Evolutionary conservation across 768 basidiomycete species (phyloP), one percentile per base, ranked within the genome.

Genomic region (Leccinum fibrillosum): DNA sequence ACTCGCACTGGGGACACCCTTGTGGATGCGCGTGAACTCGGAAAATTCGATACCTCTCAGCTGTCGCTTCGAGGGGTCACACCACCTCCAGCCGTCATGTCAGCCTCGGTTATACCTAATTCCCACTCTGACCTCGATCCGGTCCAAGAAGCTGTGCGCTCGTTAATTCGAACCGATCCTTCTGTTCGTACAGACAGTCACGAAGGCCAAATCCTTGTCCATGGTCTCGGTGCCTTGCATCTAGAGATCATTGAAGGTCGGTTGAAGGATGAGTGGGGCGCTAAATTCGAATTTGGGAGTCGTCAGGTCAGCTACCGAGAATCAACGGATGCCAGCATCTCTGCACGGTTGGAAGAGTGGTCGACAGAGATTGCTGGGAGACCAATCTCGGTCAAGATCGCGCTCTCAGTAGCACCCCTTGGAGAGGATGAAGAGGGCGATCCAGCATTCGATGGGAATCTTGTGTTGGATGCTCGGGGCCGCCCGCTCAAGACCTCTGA

Each of bases 1-100:
- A 94, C 92, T 19, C 85, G 91, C 39, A 94, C 92, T 13, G 92
- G 92, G 25, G 93, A 94, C 64, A 94, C 93, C 0, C 80, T 94
- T 25, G 79, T 89, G 21, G 82, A 87, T 21, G 64, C 76, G 5
- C 75, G 71, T n/a, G 74, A 73, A 7, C 62, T 78, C n/a, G 67
- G 72, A 25, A 69, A 64, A 23, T 66, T 66, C 32, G 64, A 66
- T 45, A 66, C 76, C 17, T 72, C 77, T 13, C 73, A 68, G 42
- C 68, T 76, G 17, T 73, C 78, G 8, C 74, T 88, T 64, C 82
- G 82, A 42, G 83, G 86, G 26, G 91, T 93, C 49, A 77, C 78
- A 3, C 84, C 89, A 23, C 92, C 92, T 15, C 82, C 90, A n/a
- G 81, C 93, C 2, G 89, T 94, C 52, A 91, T 94, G 70, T 90